A percentile compares a stretch with the other conserved stretches of the same genome.
phyloP scores from a whole-genome alignment of 2,329 filamentous ascomycete genomes.

The Septoria linicola region DNA sequence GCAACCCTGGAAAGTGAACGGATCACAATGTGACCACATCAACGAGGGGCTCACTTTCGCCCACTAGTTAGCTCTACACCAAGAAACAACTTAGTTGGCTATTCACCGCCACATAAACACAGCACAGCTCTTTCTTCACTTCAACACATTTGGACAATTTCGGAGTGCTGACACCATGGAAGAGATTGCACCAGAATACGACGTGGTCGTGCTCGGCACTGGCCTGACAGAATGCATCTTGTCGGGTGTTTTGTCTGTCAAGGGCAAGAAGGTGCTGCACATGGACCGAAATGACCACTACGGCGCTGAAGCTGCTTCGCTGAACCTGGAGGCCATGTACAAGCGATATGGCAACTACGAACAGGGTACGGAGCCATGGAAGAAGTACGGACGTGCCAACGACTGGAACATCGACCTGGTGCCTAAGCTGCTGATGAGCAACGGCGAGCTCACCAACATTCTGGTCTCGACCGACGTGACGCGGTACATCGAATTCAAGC shows the following conservation, averaged over 20 bases:
- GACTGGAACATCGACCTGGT: slow-evolving; percentile 99
- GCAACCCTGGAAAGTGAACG: no score
- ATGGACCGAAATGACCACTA: slow-evolving; percentile 99
- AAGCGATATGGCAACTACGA: slow-evolving; percentile 89
- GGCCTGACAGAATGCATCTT: slow-evolving; percentile 98
- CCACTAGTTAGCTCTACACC: not conserved
- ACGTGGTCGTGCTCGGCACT: slow-evolving; percentile 97
- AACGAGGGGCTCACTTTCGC: not conserved
- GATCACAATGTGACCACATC: not conserved
- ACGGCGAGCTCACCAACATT: slow-evolving; percentile 97
- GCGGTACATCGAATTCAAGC: slow-evolving; percentile 55
- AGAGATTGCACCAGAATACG: slow-evolving; percentile 97
- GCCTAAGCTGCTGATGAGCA: slow-evolving; percentile 97
- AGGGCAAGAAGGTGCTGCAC: slow-evolving; percentile 98
- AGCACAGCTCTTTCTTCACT: not conserved
- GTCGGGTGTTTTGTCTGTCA: slow-evolving; percentile 94
- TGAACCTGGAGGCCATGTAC: slow-evolving; percentile 97
- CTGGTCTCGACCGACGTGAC: slow-evolving; percentile 84
- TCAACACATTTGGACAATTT: not conserved
- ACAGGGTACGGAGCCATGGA: slow-evolving; percentile 86
- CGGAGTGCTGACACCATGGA: slow-evolving; percentile 68
- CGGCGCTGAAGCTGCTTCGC: slow-evolving; percentile 92
- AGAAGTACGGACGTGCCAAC: slow-evolving; percentile 92
- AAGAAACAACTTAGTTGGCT: not conserved
- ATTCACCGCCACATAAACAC: not conserved